Percentiles rank a stretch among this genome's conserved stretches.
phyloP scores from a whole-genome alignment of 768 basidiomycete species.

The Tylopilus sp. region DNA sequence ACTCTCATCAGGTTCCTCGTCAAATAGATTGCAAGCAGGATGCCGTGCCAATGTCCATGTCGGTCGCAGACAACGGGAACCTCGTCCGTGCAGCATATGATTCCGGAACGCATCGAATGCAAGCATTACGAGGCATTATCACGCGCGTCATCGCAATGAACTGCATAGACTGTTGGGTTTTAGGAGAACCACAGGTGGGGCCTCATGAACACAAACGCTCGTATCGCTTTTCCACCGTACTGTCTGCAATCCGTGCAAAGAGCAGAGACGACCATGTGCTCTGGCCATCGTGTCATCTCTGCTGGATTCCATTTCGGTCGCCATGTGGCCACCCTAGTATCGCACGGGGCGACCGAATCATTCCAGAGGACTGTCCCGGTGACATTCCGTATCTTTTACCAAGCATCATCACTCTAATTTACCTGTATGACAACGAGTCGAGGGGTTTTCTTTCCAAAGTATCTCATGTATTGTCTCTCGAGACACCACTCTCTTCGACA shows the following conservation, averaged over 20 bases:
- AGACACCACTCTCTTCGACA: neutral
- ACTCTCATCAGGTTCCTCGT: too few relatives aligned
- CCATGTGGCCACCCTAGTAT: neutral
- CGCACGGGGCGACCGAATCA: neutral
- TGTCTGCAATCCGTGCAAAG: neutral
- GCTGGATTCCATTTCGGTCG: neutral
- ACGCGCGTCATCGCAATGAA: neutral
- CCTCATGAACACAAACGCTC: neutral
- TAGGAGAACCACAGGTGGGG: neutral
- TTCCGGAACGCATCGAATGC: neutral
- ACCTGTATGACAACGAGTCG: neutral
- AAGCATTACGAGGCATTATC: fast-evolving
- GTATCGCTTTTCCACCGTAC: neutral
- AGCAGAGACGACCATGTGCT: neutral
- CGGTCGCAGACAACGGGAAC: neutral
- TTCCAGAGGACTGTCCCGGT: neutral
- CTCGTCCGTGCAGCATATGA: neutral
- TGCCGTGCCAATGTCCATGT: neutral
- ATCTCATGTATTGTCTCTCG: neutral
- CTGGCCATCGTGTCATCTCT: neutral
- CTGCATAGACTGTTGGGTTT: neutral
- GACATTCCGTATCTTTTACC: neutral
- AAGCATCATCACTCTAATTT: neutral
- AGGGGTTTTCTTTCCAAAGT: neutral
- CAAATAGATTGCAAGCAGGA: too few relatives aligned